Base-by-base conservation (phyloP, 2,329 filamentous ascomycete species). In the Claviceps sp. region DNA sequence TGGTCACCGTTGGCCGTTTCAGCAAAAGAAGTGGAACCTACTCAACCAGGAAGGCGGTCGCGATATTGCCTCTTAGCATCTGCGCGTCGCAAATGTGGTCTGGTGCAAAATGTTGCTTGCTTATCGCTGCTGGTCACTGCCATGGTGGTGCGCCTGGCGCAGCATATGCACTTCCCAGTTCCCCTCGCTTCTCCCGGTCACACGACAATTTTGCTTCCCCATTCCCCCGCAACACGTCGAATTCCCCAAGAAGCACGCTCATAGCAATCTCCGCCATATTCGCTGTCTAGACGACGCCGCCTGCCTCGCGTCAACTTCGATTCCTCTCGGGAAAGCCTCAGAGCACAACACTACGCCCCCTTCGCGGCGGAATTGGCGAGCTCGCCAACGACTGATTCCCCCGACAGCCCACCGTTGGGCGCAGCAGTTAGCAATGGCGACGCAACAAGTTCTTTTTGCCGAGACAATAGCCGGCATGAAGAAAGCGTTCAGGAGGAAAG, bases 401-500 rank as follows among this genome's bases (percentile, higher is more conserved):
- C 37, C 24, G 38, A 26, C 36, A 30, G 11, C 18, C 13, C 37
- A 37, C 18, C n/a, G 38, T 40, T 38, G 24, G 24, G 24, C 24
- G 1, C 24, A 5, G 24, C 44, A 41, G 40, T 54, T 58, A 54
- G 56, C 55, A 59, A 72, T 73, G 69, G 68, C 70, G 53, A 67
- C 67, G 52, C 79, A 84, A 61, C 80, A 84, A 60, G 70, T 80
- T 43, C 69, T 83, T 53, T 79, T 85, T 62, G 74, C 78, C 55
- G 81, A 85, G 61, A 85, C 82, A 20, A 81, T 85, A 63, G 72
- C 75, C 58, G 79, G 75, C 50, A 82, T 86, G 76, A 85, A 82
- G 61, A 81, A 82, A 66, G 80, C 81, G 5, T 70, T 84, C 54
- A 84, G 83, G 63, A 70, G 81, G 56, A 81, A 77, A 65, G 72